A percentile compares a stretch with the other conserved stretches of the same genome.
These are phyloP conservation scores for Nyctanthes arbortristis DNA, from an alignment of 257 asterid genomes.

Conservation along the genomic window DNA sequence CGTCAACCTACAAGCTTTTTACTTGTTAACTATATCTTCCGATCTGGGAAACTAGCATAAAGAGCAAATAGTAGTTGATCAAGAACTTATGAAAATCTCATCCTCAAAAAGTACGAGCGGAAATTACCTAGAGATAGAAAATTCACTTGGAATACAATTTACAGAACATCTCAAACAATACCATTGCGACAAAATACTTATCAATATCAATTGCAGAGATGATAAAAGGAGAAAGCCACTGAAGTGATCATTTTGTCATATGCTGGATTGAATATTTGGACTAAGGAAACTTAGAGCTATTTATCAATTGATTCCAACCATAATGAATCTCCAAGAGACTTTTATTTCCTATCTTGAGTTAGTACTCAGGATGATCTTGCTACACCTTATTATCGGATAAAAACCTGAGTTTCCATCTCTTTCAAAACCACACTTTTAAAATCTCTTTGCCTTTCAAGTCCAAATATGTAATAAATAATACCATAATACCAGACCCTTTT, in stretches of 20 bases:
- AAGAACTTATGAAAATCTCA: background rate
- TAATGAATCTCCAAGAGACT: background rate
- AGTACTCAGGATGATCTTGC: background rate
- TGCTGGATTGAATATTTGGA: background rate
- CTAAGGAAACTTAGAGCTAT: background rate
- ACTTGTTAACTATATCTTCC: slow-evolving; percentile 12
- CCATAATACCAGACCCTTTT: too few species aligned
- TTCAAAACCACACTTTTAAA: background rate
- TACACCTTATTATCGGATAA: background rate
- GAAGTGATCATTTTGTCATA: background rate
- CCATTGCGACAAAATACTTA: slow-evolving; percentile 2
- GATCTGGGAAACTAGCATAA: background rate
- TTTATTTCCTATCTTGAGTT: background rate
- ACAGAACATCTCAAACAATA: background rate
- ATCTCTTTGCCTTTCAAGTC: background rate
- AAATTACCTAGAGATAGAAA: background rate
- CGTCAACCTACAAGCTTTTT: slow-evolving; percentile 71
- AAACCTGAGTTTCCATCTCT: background rate
- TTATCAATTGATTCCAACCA: background rate
- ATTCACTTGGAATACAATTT: background rate
- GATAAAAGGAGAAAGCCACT: background rate
- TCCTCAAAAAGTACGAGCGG: background rate
- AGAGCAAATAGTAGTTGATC: background rate
- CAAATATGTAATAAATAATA: background rate
- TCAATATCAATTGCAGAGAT: background rate